Percentiles rank a stretch among this genome's conserved stretches.
Evolutionary conservation across 306 rosid genomes (phyloP).

Genomic region (Fagus crenata): DNA sequence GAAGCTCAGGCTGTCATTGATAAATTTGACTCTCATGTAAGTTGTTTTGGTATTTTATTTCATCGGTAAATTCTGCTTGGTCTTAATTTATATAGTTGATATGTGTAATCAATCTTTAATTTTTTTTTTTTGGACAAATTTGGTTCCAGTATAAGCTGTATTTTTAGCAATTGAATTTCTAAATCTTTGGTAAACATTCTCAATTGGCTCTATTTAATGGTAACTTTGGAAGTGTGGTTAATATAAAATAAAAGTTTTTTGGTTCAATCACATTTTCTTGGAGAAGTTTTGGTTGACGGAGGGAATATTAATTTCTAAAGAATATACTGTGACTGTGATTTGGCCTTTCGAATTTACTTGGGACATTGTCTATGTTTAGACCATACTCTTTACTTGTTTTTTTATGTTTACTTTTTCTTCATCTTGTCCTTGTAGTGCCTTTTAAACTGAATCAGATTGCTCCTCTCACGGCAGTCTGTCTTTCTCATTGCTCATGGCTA

Average conservation of each 20-base stretch:
- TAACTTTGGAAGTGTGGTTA: neutral
- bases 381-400: neutral
- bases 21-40: slow-evolving; percentile 58
- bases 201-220: neutral
- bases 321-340: neutral
- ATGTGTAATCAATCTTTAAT: neutral
- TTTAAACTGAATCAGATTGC: neutral
- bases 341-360: neutral
- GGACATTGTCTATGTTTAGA: neutral
- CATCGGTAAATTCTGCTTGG: neutral
- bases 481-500: neutral
- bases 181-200: neutral
- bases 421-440: neutral
- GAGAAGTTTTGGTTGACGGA: neutral
- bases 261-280: neutral
- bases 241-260: neutral
- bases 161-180: neutral
- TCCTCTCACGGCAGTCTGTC: neutral
- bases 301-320: neutral
- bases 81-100: neutral
- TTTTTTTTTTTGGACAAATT: neutral
- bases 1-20: slow-evolving; percentile 70
- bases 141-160: neutral
- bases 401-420: neutral
- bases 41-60: slow-evolving; percentile 24